A percentile compares a stretch with the other conserved stretches of the same genome.
phyloP scores from a whole-genome alignment of 2,329 filamentous ascomycete genomes.

The Pseudomassariella vexata region DNA sequence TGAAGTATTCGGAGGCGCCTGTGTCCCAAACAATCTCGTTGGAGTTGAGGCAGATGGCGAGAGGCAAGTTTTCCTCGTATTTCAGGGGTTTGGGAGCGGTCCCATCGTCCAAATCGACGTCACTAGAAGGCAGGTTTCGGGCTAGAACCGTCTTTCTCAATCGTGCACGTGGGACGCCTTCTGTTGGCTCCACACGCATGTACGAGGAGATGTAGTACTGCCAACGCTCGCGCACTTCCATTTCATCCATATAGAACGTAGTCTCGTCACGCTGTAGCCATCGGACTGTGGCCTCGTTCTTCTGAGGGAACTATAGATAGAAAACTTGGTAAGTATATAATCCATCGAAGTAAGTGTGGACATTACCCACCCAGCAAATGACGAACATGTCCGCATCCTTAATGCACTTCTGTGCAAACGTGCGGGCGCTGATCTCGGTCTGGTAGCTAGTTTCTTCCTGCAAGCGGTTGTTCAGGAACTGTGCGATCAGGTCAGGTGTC shows the following conservation, averaged over 20 bases:
- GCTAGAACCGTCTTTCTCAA: slow-evolving; percentile 65
- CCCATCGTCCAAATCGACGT: slow-evolving; percentile 59
- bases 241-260: slow-evolving; percentile 83
- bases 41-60: slow-evolving; percentile 71
- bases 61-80: slow-evolving; percentile 61
- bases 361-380: slow-evolving; percentile 74
- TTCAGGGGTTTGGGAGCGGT: slow-evolving; percentile 54
- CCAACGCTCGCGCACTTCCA: slow-evolving; percentile 80
- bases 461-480: slow-evolving; percentile 77
- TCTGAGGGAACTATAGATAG: slow-evolving; percentile 57
- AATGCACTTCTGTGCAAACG: slow-evolving; percentile 85
- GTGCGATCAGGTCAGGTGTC: slow-evolving; percentile 81
- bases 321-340: slow-evolving; percentile 4
- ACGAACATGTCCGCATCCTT: slow-evolving; percentile 92
- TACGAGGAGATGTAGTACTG: slow-evolving; percentile 94
- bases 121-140: slow-evolving; percentile 61
- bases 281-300: slow-evolving; percentile 65
- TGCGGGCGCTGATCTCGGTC: slow-evolving; percentile 82
- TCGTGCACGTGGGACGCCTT: slow-evolving; percentile 62
- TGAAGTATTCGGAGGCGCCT: slow-evolving; percentile 62
- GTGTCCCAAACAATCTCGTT: slow-evolving; percentile 76
- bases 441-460: slow-evolving; percentile 84
- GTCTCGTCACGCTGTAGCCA: slow-evolving; percentile 63
- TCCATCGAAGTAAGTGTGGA: neutral
- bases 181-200: slow-evolving; percentile 81